Evolutionary conservation across 2,329 filamentous ascomycete species (phyloP).

Genomic region (Nannizzia gypsea): DNA sequence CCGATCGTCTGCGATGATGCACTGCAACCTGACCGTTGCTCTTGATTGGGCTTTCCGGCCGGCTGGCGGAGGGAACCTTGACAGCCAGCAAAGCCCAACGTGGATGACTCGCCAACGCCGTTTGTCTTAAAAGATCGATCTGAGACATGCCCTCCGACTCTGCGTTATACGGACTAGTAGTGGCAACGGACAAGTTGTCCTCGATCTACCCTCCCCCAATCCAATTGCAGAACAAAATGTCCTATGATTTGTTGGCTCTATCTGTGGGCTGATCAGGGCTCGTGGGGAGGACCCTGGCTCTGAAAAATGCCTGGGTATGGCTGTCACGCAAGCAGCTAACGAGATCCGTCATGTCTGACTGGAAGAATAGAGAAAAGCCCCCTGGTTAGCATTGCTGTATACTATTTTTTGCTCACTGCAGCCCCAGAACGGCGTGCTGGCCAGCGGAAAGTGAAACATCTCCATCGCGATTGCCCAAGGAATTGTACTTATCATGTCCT

Average conservation of each 20-base stretch:
- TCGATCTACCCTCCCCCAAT: background rate
- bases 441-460: constrained; percentile 2
- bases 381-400: background rate
- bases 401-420: background rate
- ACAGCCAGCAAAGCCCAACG: background rate
- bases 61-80: background rate
- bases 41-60: background rate
- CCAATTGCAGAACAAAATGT: background rate
- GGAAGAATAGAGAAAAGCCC: no score
- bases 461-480: background rate
- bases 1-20: background rate
- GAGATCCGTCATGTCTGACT: background rate
- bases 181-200: background rate
- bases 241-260: background rate
- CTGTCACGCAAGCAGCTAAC: background rate
- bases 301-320: background rate
- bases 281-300: background rate
- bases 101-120: background rate
- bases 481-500: background rate
- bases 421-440: background rate
- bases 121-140: background rate
- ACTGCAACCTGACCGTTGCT: background rate
- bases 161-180: background rate
- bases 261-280: background rate
- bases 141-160: constrained; percentile 1